A percentile compares a stretch with the other conserved stretches of the same genome.
phyloP scores from a whole-genome alignment of 495 filamentous ascomycete species.

The Penicillium subrubescens region DNA sequence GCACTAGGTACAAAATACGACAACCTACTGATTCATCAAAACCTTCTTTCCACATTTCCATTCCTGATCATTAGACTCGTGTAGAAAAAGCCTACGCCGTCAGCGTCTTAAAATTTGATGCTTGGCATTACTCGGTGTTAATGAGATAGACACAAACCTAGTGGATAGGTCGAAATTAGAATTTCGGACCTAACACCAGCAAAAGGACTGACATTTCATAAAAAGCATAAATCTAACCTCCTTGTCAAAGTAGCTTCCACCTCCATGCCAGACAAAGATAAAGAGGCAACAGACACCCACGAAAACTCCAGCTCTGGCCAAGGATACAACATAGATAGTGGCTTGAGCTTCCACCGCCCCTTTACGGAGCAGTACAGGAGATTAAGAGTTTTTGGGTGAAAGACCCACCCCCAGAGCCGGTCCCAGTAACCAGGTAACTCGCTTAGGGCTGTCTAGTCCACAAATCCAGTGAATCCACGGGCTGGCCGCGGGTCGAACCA shows the following conservation, averaged over 20 bases:
- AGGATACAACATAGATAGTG: background rate
- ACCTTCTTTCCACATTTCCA: background rate
- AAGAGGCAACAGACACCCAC: background rate
- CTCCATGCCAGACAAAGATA: background rate
- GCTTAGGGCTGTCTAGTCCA: slow-evolving; percentile 5
- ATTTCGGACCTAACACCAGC: background rate
- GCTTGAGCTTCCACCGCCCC: background rate
- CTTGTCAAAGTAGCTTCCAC: background rate
- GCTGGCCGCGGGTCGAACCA: background rate
- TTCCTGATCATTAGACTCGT: background rate
- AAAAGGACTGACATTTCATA: background rate
- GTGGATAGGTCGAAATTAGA: background rate
- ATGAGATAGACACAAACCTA: background rate
- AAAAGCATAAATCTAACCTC: background rate
- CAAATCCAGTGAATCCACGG: background rate
- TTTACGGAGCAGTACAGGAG: no score
- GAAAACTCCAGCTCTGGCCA: background rate
- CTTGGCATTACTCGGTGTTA: background rate
- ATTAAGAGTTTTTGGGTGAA: background rate
- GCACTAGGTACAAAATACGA: slow-evolving; percentile 26
- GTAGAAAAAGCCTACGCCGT: background rate
- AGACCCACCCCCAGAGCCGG: slow-evolving; percentile 22
- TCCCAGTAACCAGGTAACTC: slow-evolving; percentile 27
- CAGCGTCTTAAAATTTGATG: background rate
- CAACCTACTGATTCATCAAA: slow-evolving; percentile 8